phyloP scores from a whole-genome alignment of 495 filamentous ascomycete species.

The Barbatosphaeria neglecta region DNA sequence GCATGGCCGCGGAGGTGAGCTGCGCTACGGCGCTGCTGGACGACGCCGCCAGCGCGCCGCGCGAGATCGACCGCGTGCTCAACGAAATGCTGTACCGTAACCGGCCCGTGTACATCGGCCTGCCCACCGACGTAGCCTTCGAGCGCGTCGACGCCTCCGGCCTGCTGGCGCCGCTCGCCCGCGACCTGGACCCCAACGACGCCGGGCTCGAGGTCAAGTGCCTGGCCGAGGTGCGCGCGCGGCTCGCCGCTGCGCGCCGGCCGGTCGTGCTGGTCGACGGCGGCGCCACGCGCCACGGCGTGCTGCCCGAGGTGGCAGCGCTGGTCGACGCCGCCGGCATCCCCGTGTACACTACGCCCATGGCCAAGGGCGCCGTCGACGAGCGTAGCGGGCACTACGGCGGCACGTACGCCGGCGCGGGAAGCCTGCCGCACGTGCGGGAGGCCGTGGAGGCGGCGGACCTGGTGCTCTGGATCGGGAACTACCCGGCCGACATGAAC shows the following conservation, averaged over 20 bases:
- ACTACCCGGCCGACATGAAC: constrained; percentile 56
- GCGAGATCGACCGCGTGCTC: constrained; percentile 63
- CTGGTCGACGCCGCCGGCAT: constrained; percentile 52
- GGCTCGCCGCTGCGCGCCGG: constrained; percentile 56
- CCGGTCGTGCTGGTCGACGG: constrained; percentile 71
- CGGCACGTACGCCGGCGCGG: constrained; percentile 64
- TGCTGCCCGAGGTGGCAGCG: constrained; percentile 53
- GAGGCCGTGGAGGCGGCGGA: constrained; percentile 58
- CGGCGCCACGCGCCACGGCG: constrained; percentile 57
- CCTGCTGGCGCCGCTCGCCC: constrained; percentile 53
- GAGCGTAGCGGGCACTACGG: constrained; percentile 58
- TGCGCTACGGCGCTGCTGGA: constrained; percentile 54
- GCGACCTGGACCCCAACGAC: constrained; percentile 49
- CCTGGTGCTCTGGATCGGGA: constrained; percentile 61
- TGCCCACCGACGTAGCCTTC: constrained; percentile 69
- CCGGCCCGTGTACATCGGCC: constrained; percentile 65
- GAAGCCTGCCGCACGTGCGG: constrained; percentile 48
- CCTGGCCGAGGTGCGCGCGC: constrained; percentile 61
- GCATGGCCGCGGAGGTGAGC: constrained; percentile 60
- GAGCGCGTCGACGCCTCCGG: constrained; percentile 60
- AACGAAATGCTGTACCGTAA: constrained; percentile 58
- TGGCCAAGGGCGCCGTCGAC: constrained; percentile 69
- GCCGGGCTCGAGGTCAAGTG: constrained; percentile 64
- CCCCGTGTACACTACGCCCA: constrained; percentile 62
- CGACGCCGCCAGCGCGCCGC: constrained; percentile 51